phyloP scores from a whole-genome alignment of 495 filamentous ascomycete species.

The Peziza echinospora region DNA sequence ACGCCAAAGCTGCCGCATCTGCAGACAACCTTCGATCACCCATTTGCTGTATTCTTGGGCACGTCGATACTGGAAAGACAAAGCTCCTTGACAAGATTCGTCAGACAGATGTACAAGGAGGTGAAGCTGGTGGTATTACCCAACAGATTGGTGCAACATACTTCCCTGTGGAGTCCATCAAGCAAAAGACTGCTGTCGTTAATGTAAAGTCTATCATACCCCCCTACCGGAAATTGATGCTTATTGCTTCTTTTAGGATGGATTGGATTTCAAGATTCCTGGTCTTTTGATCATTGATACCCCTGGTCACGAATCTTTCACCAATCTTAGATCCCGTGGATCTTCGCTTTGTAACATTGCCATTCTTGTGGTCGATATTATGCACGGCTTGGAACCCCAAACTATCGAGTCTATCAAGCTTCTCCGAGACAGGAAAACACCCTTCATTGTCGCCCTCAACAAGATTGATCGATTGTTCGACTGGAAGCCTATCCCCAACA shows the following conservation, averaged over 20 bases:
- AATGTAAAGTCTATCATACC: too few species aligned
- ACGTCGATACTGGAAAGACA: slow-evolving; percentile 99
- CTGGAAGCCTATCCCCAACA: slow-evolving; percentile 96
- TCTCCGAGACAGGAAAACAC: slow-evolving; percentile 80
- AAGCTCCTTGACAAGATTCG: slow-evolving; percentile 97
- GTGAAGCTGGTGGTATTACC: slow-evolving; percentile 98
- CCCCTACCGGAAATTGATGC: too few species aligned
- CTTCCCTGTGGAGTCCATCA: slow-evolving; percentile 87
- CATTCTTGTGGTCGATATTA: slow-evolving; percentile 98
- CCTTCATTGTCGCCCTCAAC: slow-evolving; percentile 97
- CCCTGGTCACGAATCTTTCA: slow-evolving; percentile 99
- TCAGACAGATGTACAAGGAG: slow-evolving; percentile 97
- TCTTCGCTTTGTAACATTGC: slow-evolving; percentile 98
- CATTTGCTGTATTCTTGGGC: slow-evolving; percentile 98
- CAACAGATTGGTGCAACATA: slow-evolving; percentile 99
- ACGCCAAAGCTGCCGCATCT: slow-evolving; percentile 74
- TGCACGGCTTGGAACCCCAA: slow-evolving; percentile 98
- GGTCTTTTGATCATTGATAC: slow-evolving; percentile 97
- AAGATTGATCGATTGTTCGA: slow-evolving; percentile 99
- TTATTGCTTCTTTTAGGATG: too few species aligned
- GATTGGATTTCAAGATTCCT: slow-evolving; percentile 94
- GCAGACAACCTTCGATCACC: slow-evolving; percentile 89
- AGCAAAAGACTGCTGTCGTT: slow-evolving; percentile 76
- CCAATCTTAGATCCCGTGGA: slow-evolving; percentile 85
- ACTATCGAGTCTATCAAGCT: slow-evolving; percentile 93